Evolutionary conservation across 305 asterid genomes (phyloP).

Genomic region (Petunia hybrid): DNA sequence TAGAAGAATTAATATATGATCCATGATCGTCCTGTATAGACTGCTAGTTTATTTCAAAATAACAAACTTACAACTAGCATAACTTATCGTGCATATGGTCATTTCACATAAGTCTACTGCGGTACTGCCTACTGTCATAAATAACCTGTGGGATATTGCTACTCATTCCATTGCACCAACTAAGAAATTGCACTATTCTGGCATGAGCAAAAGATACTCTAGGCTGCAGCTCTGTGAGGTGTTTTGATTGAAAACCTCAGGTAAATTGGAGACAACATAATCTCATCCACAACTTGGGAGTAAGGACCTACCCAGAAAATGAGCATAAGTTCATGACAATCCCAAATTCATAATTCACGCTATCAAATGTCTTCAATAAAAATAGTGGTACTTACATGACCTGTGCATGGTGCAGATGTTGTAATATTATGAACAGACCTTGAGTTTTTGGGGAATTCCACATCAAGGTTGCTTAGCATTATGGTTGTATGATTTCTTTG

Average conservation of each 20-base stretch:
- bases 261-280: neutral
- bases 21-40: neutral
- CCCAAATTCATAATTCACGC: neutral
- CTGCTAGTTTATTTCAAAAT: neutral
- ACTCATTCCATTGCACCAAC: conserved; percentile 1
- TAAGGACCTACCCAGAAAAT: neutral
- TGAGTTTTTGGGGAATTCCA: neutral
- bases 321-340: neutral
- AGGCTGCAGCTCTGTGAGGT: conserved; percentile 11
- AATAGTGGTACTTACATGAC: conserved; percentile 11
- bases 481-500: neutral
- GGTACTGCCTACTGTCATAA: neutral
- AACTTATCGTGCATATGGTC: neutral
- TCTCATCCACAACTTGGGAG: neutral
- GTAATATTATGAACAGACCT: neutral
- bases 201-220: neutral
- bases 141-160: conserved; percentile 2
- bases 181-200: neutral
- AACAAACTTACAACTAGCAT: neutral
- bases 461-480: conserved; percentile 13
- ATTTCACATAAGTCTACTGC: conserved; percentile 12
- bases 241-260: neutral
- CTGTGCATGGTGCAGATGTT: neutral
- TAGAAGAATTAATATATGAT: neutral
- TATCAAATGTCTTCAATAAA: neutral